Evolutionary conservation across 2,329 filamentous ascomycete genomes (phyloP), one percentile per base, ranked within the genome.

Genomic region (Pseudogymnoascus sp.): DNA sequence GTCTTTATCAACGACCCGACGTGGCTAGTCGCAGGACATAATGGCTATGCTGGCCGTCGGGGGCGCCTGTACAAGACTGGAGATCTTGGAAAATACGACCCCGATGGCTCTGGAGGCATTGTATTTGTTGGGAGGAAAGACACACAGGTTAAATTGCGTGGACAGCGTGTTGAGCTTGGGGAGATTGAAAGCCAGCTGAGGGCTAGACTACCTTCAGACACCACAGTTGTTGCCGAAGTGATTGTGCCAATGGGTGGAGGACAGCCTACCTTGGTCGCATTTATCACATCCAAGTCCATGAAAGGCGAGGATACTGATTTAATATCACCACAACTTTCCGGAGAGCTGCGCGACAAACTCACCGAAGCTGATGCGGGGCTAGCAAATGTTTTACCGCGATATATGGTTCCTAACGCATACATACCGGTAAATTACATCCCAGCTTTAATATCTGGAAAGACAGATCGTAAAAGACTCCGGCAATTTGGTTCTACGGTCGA

Each of bases 81-180:
- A 1, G 83, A 87, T 64, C 72, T 86, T 0, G 83, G 81, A 1
- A 75, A 74, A 25, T 83, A 84, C 60, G 75, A 81, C 43, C 69
- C 72, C 0, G 78, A 85, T 58, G 78, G 79, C 1, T 70, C 69
- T 12, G 71, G 68, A n/a, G 76, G 76, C 6, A 77, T 86, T 38
- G 71, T 79, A 7, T 85, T 83, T 63, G 75, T 86, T 38, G 84
- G 85, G 14, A 78, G 87, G 57, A 86, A 84, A 65, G 86, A 89
- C 66, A 80, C 80, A n/a, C 85, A 86, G 70, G 81, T 87, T 60
- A 89, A 90, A 72, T 73, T 89, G 28, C 77, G 79, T 9, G 89
- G 88, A 25, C 86, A 83, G 65, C 76, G 86, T 60, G 80, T 87
- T 59, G 88, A 86, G 71, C 75, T 85, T 58, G 78, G 74, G 9